Percentiles rank a stretch among this genome's conserved stretches.
Evolutionary conservation across 1,139 yeast genomes (phyloP).

Genomic region (Geotrichum cucujoidarum): DNA sequence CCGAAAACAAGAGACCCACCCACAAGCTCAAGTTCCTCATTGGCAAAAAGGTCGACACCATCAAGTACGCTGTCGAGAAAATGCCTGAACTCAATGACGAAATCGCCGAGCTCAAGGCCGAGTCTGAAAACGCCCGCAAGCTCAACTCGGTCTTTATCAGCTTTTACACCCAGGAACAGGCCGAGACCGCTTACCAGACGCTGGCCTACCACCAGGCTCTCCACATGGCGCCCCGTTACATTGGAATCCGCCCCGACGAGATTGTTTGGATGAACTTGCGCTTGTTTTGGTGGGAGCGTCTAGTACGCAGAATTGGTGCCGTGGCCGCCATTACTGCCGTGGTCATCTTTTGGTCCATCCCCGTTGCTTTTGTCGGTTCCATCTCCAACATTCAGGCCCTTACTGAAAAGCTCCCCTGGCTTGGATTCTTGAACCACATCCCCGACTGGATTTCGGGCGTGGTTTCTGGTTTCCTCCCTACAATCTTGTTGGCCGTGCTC

Average conservation of each 20-base stretch:
- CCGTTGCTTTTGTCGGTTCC: slow-evolving; percentile 93
- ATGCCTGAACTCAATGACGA: slow-evolving; percentile 64
- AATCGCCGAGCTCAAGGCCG: slow-evolving; percentile 45
- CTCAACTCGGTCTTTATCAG: slow-evolving; percentile 71
- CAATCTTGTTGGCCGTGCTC: slow-evolving; percentile 71
- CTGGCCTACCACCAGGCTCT: slow-evolving; percentile 61
- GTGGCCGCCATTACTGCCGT: slow-evolving; percentile 52
- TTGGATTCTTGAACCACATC: slow-evolving; percentile 63
- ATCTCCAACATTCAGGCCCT: slow-evolving; percentile 75
- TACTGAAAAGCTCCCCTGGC: slow-evolving; percentile 62
- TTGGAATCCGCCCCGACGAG: slow-evolving; percentile 74
- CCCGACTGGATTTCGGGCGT: slow-evolving; percentile 69
- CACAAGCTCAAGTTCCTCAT: slow-evolving; percentile 59
- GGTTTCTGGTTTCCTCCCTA: slow-evolving; percentile 82
- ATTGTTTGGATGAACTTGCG: slow-evolving; percentile 84
- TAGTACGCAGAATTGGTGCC: slow-evolving; percentile 57
- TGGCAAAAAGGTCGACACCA: slow-evolving; percentile 83
- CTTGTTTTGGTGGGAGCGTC: slow-evolving; percentile 79
- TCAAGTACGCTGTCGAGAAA: slow-evolving; percentile 62
- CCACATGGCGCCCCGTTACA: slow-evolving; percentile 55
- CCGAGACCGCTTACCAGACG: slow-evolving; percentile 82
- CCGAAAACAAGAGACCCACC: slow-evolving; percentile 71
- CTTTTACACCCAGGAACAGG: slow-evolving; percentile 80
- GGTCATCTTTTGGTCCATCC: slow-evolving; percentile 86
- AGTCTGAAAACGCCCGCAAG: slow-evolving; percentile 41